A percentile compares a stretch with the other conserved stretches of the same genome.
Conservation (phyloP, 1,284 basidiomycete species). For the Trichosporon coremiiforme region DNA sequence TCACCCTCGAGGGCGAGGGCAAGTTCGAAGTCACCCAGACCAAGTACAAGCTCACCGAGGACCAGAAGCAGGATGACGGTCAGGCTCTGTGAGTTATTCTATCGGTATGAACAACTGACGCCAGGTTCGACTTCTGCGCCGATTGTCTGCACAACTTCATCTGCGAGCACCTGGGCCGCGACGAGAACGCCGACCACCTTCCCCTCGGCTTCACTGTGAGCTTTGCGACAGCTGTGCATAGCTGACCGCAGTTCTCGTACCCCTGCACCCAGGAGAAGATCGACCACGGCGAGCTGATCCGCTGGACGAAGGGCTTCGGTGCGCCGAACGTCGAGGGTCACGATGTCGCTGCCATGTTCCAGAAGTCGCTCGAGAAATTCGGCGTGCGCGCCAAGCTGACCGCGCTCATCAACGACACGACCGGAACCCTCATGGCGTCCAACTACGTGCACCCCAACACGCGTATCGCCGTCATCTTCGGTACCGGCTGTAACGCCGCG, state of each 20-base stretch:
- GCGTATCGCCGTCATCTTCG: conserved; percentile 94
- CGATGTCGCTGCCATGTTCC: conserved; percentile 92
- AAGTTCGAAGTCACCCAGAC: conserved; percentile 98
- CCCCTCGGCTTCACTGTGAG: conserved; percentile 91
- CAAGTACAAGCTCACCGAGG: conserved; percentile 95
- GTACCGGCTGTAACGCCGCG: conserved; percentile 97
- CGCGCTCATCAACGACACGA: conserved; percentile 94
- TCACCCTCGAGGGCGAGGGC: conserved; percentile 84
- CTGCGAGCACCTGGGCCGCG: conserved; percentile 63
- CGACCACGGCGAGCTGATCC: conserved; percentile 91
- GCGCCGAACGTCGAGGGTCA: conserved; percentile 87
- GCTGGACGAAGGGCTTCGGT: conserved; percentile 99
- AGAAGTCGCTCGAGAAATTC: conserved; percentile 70
- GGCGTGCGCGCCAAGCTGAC: conserved; percentile 71
- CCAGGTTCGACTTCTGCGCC: conserved; percentile 90
- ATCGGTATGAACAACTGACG: conserved; percentile 16
- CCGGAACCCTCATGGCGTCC: conserved; percentile 93
- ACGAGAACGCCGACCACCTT: conserved; percentile 71
- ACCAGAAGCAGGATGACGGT: conserved; percentile 96
- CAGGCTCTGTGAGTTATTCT: conserved; percentile 69
- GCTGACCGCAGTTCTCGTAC: conserved; percentile 75
- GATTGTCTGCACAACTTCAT: conserved; percentile 90
- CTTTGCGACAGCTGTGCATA: conserved; percentile 23
- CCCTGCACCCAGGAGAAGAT: conserved; percentile 90
- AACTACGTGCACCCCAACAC: conserved; percentile 91